Base-by-base conservation (phyloP, 129 eudicot genomes). In the Sambucus nigra region DNA sequence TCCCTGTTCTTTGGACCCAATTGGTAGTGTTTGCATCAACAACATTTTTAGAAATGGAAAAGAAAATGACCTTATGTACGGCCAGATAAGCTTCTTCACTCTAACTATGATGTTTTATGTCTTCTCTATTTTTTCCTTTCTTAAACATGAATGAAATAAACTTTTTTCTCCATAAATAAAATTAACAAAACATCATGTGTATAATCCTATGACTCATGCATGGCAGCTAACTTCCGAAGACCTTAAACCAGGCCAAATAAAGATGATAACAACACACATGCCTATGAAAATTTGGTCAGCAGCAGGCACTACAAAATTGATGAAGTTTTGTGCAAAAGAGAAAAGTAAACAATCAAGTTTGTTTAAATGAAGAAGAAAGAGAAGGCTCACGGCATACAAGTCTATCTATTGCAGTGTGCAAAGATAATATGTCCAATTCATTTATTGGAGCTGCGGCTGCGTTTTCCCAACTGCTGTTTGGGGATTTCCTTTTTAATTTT, bases 391-490 rank as follows among this genome's bases (percentile, higher is more conserved):
- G 1, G n/a, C 48, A 42, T 9, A 59, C 61, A 57, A 52, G 57
- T 48, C n/a, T n/a, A 44, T 59, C 48, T 53, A 83, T 0, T 10
- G 75, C 75, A 32, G 72, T 59, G 57, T 83, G 93, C 60, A 78
- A 72, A 15, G 93, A 83, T 33, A 83, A 59, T 45, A 83, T 66
- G 57, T 66, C 67, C 16, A 65, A 55, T 31, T 58, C 63, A 59
- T 74, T 65, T 25, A 56, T 53, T 27, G 71, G 73, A 22, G 53
- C 53, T 28, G 63, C 22, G 32, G 42, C 8, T 65, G 57, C 35
- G 51, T 32, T 63, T 73, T 49, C 33, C 53, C 19, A 5, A n/a
- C 8, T 15, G 38, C 47, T 53, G 46, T 60, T 53, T 59, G 33
- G 47, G 12, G 52, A 20, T 52, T 53, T 39, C 14, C 53, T 69